Conservation (phyloP, 805 yeast genomes). For the Candida golubevii region DNA sequence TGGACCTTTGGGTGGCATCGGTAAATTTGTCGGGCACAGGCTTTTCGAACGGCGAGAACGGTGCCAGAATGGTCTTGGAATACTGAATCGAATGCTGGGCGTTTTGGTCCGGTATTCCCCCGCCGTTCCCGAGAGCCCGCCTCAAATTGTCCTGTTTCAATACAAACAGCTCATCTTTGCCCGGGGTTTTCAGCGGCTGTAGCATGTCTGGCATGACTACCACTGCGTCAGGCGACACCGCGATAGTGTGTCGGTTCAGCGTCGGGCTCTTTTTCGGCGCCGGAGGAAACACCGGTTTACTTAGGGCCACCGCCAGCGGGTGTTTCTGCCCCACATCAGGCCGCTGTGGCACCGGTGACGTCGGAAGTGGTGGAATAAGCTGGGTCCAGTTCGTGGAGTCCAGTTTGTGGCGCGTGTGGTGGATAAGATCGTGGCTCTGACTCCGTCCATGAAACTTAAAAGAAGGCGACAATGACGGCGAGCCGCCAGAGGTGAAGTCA, state of each 20-base stretch:
- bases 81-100: neutral
- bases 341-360: neutral
- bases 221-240: slow-evolving; percentile 12
- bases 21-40: no score
- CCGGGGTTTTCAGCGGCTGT: slow-evolving; percentile 12
- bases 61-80: no score
- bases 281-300: no score
- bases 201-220: slow-evolving; percentile 13
- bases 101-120: neutral
- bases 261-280: neutral
- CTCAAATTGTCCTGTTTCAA: neutral
- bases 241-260: slow-evolving; percentile 17
- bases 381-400: slow-evolving; percentile 25
- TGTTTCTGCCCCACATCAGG: no score
- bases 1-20: no score
- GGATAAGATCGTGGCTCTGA: slow-evolving; percentile 13
- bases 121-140: neutral
- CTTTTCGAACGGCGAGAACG: no score
- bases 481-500: slow-evolving; percentile 2
- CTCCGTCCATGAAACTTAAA: slow-evolving; percentile 12
- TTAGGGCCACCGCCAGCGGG: no score
- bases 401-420: slow-evolving; percentile 7
- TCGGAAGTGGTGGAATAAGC: slow-evolving; percentile 33
- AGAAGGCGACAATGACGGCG: slow-evolving; percentile 3
- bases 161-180: slow-evolving; percentile 8